These are phyloP conservation scores for Penstemon newberryi DNA, from an alignment of 257 asterid genomes.

Conservation along the genomic window DNA sequence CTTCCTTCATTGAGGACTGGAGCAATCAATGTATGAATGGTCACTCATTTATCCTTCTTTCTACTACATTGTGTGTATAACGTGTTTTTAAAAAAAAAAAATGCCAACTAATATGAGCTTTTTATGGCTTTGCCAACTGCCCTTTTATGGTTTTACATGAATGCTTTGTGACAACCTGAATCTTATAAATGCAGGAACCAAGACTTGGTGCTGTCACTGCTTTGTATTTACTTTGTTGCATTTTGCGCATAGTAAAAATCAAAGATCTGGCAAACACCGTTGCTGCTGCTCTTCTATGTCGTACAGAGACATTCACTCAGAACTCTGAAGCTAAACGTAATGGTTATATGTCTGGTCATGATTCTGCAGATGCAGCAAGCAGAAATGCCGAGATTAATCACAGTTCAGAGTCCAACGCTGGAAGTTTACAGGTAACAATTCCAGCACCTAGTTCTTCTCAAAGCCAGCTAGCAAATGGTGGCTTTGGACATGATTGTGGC, in stretches of 20 bases:
- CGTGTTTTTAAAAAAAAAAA: not conserved
- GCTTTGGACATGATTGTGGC: constrained; percentile 35
- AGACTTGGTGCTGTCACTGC: constrained; percentile 75
- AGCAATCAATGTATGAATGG: constrained; percentile 44
- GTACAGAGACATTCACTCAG: constrained; percentile 47
- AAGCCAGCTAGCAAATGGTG: constrained; percentile 38
- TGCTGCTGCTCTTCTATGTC: constrained; percentile 86
- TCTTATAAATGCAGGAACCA: constrained; percentile 58
- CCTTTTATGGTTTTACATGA: constrained; percentile 1
- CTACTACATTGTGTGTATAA: not conserved
- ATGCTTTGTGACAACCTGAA: constrained; percentile 34
- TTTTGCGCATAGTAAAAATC: constrained; percentile 92
- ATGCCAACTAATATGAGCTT: constrained; percentile 17
- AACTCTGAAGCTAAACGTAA: constrained; percentile 57
- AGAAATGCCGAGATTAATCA: constrained; percentile 30
- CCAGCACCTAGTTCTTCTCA: constrained; percentile 49
- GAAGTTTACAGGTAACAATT: constrained; percentile 39
- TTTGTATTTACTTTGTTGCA: constrained; percentile 91
- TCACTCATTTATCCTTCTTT: constrained; percentile 27
- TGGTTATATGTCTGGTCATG: constrained; percentile 51
- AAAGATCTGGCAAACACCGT: constrained; percentile 91
- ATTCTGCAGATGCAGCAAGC: constrained; percentile 40
- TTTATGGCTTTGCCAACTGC: constrained; percentile 19
- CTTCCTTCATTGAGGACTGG: constrained; percentile 82
- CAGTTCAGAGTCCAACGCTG: constrained; percentile 35